Conservation (phyloP, 306 rosid species). For the Quercus engelmannii region DNA sequence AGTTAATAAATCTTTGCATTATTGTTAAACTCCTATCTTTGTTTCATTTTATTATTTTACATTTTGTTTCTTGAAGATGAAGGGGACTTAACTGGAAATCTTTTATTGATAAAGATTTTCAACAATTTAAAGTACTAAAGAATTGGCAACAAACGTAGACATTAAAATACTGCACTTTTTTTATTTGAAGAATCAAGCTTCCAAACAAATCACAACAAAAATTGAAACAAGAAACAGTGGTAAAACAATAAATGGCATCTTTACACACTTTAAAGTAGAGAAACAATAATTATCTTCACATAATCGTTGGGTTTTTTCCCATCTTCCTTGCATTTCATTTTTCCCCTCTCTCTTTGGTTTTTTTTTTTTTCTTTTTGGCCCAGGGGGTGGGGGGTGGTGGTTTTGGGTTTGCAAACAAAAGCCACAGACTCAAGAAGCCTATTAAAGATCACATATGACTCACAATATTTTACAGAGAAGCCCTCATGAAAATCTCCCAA, state of each 20-base stretch:
- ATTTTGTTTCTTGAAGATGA: background rate
- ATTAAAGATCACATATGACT: conserved; percentile 27
- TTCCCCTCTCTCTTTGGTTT: background rate
- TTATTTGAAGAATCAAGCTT: conserved; percentile 19
- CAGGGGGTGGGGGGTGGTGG: background rate
- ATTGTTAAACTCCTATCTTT: background rate
- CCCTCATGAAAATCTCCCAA: conserved; percentile 22
- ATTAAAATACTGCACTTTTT: background rate
- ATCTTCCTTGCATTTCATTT: conserved; percentile 7
- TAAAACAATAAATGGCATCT: conserved; percentile 21
- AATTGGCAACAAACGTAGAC: background rate
- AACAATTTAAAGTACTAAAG: background rate
- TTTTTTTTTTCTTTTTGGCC: too few relatives aligned
- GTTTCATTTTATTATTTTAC: background rate
- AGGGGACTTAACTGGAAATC: background rate
- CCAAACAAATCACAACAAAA: conserved; percentile 11
- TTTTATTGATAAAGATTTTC: background rate
- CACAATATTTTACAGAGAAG: conserved; percentile 29
- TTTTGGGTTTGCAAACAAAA: background rate
- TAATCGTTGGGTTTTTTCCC: background rate
- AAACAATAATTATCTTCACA: conserved; percentile 16
- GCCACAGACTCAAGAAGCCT: background rate
- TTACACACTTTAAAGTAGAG: conserved; percentile 15
- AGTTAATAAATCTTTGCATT: background rate
- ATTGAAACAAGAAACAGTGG: background rate